Conservation (phyloP, 2,329 filamentous ascomycete species). For the Claviceps arundinis region DNA sequence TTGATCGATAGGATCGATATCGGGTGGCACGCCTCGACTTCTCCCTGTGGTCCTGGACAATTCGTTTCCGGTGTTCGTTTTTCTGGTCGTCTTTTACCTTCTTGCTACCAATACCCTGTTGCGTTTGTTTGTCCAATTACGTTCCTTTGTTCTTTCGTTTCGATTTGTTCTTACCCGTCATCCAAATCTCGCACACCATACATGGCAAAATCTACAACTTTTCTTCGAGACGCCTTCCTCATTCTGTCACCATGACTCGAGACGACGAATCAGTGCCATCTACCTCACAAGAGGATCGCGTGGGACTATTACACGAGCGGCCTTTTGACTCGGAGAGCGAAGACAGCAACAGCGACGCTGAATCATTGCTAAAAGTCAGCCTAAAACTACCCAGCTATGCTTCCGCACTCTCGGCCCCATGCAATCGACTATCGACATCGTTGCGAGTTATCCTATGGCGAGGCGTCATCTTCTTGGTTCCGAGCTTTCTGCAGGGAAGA, state of each 20-base stretch:
- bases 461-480: constrained; percentile 32
- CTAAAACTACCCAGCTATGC: constrained; percentile 7
- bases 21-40: not conserved
- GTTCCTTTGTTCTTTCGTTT: not conserved
- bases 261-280: constrained; percentile 21
- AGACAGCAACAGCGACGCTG: constrained; percentile 23
- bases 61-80: not conserved
- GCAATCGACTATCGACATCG: constrained; percentile 19
- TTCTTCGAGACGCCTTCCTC: not conserved
- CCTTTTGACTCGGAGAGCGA: constrained; percentile 32
- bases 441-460: constrained; percentile 26
- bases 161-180: not conserved
- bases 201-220: not conserved
- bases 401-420: constrained; percentile 16
- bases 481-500: constrained; percentile 37
- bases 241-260: constrained; percentile 27
- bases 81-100: not conserved
- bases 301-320: constrained; percentile 31
- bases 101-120: not conserved
- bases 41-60: not conserved
- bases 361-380: constrained; percentile 19
- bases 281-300: constrained; percentile 30
- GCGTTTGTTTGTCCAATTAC: not conserved
- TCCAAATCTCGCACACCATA: not conserved
- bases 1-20: not conserved